Percentiles rank a stretch among this genome's conserved stretches.
Conservation (phyloP, 2,329 filamentous ascomycete species). For the Chrysosporium queenslandicum region DNA sequence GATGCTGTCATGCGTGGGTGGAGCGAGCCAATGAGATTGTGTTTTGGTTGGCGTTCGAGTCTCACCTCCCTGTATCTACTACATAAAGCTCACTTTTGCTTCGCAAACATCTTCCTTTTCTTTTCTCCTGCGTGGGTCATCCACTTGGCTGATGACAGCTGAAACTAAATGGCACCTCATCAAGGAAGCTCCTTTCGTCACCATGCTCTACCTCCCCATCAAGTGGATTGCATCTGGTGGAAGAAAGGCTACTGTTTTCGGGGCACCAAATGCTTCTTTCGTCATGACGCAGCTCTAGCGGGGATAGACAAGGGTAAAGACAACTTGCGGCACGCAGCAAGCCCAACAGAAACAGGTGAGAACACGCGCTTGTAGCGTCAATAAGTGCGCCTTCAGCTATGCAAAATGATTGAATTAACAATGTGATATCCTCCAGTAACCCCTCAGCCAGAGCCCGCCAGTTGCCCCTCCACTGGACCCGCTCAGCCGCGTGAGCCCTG, state of each 20-base stretch:
- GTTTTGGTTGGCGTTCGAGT: too few species aligned
- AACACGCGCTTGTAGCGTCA: not conserved
- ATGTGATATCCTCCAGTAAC: not conserved
- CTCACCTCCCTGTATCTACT: not conserved
- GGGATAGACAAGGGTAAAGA: conserved; percentile 16
- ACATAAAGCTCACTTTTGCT: not conserved
- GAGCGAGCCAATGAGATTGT: not conserved
- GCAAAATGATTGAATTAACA: not conserved
- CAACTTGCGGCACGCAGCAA: not conserved
- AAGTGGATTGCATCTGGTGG: conserved; percentile 24
- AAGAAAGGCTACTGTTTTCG: conserved; percentile 21
- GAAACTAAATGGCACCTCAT: conserved; percentile 3
- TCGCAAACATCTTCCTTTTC: not conserved
- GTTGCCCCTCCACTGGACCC: not conserved
- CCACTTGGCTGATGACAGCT: not conserved
- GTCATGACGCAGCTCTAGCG: conserved; percentile 18
- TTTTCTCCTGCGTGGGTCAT: not conserved
- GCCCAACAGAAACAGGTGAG: not conserved
- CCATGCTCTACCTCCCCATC: conserved; percentile 5
- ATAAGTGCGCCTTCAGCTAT: too few species aligned
- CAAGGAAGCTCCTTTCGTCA: not conserved
- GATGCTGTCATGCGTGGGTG: not conserved
- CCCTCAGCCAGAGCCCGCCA: not conserved
- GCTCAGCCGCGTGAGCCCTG: conserved; percentile 16
- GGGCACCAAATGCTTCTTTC: conserved; percentile 21